Base-by-base conservation (phyloP, 225 moss, liverwort and hornwort species). In the Physcomitrium patens region DNA sequence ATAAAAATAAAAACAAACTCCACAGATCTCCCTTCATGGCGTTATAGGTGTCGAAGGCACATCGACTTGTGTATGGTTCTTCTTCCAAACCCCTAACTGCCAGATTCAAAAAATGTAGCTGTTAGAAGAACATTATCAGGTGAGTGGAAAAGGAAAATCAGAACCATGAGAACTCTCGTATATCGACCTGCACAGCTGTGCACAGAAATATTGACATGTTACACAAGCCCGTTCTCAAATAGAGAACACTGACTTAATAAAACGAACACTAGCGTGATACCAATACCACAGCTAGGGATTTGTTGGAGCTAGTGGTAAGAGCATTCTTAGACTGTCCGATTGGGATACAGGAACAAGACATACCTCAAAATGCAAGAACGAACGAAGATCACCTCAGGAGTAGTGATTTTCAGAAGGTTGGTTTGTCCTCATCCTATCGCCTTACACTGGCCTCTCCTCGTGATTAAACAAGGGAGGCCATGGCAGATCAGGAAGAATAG, bases 321-420 rank as follows among this genome's bases (percentile, higher is more conserved):
- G 8, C 17, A 52, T 52, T n/a, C 44, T 58, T 17, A 69, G 20
- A 37, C 31, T 37, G 7, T 7, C 31, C 2, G 31, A 7, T 4
- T 37, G 31, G 31, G 19, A 20, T 63, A 41, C 12, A 28, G 55
- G 27, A 55, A 46, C 46, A 41, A 47, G 47, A 3, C 60, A 76
- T 76, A 68, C 76, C 76, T 76, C 68, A 60, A 68, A 68, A 31
- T 7, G 41, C 9, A 17, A 37, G 51, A 52, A 9, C 37, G 41
- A 44, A 37, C 28, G 37, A 12, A 48, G 59, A 22, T 49, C 16
- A 3, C 28, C 41, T 75, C 0, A 24, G 55, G 15, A 47, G 57
- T 18, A 19, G 57, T 1, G 47, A 14, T 18, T 19, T 43, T 65
- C 27, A 24, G 66, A 55, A 57, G 46, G 66, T 28, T 44, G 18